Evolutionary conservation across 2,329 filamentous ascomycete species (phyloP).

Genomic region (Diaporthe ampelina): DNA sequence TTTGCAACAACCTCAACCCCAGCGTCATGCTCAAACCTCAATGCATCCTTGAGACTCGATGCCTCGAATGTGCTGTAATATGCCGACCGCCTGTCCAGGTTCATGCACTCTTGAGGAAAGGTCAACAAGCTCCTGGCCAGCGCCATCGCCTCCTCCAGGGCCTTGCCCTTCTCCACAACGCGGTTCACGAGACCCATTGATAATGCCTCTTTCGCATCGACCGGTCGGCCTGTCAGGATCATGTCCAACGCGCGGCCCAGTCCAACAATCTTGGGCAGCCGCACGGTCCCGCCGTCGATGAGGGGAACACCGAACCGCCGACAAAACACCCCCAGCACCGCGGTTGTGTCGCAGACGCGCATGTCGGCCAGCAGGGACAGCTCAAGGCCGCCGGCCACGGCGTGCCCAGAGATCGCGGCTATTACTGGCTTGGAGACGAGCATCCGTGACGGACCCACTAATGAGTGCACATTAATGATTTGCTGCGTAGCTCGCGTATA

Average conservation of each 20-base stretch:
- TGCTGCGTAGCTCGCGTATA: neutral
- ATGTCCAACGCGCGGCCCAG: slow-evolving; percentile 68
- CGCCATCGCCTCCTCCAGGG: slow-evolving; percentile 61
- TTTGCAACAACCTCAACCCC: slow-evolving; percentile 57
- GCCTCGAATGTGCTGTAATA: slow-evolving; percentile 66
- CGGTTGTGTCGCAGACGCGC: slow-evolving; percentile 65
- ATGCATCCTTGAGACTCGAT: slow-evolving; percentile 62
- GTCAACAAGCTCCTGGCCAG: slow-evolving; percentile 61
- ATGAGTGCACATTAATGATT: neutral
- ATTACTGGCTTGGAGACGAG: slow-evolving; percentile 66
- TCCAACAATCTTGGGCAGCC: slow-evolving; percentile 64
- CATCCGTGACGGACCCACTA: slow-evolving; percentile 64
- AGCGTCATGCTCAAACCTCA: slow-evolving; percentile 61
- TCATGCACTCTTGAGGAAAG: slow-evolving; percentile 68
- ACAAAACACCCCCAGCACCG: slow-evolving; percentile 69
- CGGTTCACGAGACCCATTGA: slow-evolving; percentile 66
- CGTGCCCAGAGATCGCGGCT: slow-evolving; percentile 64
- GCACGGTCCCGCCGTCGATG: slow-evolving; percentile 65
- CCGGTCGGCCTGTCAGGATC: slow-evolving; percentile 66
- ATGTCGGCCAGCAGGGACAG: slow-evolving; percentile 66
- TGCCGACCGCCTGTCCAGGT: slow-evolving; percentile 60
- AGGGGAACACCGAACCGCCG: slow-evolving; percentile 66
- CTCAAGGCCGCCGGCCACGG: slow-evolving; percentile 68
- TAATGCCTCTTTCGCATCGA: slow-evolving; percentile 63
- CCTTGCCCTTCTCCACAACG: slow-evolving; percentile 64